Conservation (phyloP, 1,284 basidiomycete genomes). For the Albatrellus sp. region DNA sequence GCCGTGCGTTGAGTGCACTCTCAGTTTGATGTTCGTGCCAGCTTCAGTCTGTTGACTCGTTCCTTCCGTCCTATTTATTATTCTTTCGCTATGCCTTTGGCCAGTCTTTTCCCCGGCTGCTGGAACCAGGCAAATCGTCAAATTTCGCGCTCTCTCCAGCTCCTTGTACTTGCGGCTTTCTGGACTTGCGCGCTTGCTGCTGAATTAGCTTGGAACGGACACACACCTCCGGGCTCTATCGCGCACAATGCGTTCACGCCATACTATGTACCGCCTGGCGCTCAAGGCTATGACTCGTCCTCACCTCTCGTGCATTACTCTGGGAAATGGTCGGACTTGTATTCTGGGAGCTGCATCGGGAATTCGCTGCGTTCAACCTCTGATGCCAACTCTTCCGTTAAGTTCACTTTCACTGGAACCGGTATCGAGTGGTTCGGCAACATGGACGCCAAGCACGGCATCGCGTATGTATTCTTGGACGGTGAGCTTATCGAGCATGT, state of each 20-base stretch:
- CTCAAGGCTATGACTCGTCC: constrained; percentile 54
- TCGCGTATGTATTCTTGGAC: constrained; percentile 46
- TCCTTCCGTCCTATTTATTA: neutral
- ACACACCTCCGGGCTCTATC: constrained; percentile 38
- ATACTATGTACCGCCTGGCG: constrained; percentile 61
- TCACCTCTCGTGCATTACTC: constrained; percentile 51
- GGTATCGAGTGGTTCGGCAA: constrained; percentile 71
- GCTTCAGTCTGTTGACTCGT: neutral
- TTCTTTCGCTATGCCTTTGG: neutral
- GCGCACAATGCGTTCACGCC: constrained; percentile 38
- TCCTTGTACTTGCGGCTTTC: neutral
- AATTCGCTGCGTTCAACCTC: constrained; percentile 40
- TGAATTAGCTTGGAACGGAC: constrained; percentile 56
- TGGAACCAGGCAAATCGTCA: neutral
- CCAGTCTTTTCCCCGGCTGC: neutral
- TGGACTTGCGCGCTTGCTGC: constrained; percentile 5
- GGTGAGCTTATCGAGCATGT: constrained; percentile 31
- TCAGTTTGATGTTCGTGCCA: neutral
- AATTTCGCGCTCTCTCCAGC: neutral
- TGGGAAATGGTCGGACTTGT: constrained; percentile 43
- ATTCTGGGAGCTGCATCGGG: constrained; percentile 35
- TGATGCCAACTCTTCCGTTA: constrained; percentile 35
- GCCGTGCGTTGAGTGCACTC: neutral
- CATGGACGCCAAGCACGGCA: constrained; percentile 38
- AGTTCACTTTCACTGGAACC: constrained; percentile 52